Base-by-base conservation (phyloP, 257 asterid species). In the Nicotiana noctiflora region DNA sequence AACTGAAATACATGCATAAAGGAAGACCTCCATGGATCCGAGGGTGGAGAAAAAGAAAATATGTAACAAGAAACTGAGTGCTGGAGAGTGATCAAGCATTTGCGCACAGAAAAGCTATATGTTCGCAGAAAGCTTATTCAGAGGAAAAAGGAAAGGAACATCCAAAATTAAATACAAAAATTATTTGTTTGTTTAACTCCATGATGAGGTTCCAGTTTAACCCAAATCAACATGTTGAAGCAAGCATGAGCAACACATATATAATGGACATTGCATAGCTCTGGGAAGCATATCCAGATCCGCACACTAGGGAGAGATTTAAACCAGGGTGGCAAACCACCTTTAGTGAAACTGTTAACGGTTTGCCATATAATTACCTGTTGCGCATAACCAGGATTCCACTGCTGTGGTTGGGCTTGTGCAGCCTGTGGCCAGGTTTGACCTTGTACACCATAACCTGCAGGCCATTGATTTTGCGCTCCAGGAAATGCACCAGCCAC, bases 401-500 rank as follows among this genome's bases (percentile, higher is more conserved):
- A 91, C 84, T 94, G 97, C 82, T 90, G 98, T 29, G 89, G 88
- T 88, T 92, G 99, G 77, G 95, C 75, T 83, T 89, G 98, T 40
- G 97, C 84, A 77, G 88, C 92, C 87, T 92, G 99, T 67, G 97
- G 93, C 98, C 97, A 96, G 77, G 92, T 89, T 87, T 96, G 98
- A 82, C 97, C 93, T 67, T 90, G 93, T 79, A 57, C 89, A 68
- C 92, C 92, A 79, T 96, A 96, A 86, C 97, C 97, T 81, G 93
- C 92, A 15, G 93, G 79, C 97, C 94, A 96, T 84, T 90, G 98
- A 84, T 84, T 94, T 72, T 89, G 97, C n/a, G 91, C 81, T 81
- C 76, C 86, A 49, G 97, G 93, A 86, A 92, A 95, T 57, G 94
- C 89, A 81, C 95, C 93, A 85, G 85, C 81, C 57, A 82, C 93